Evolutionary conservation across 805 yeast species (phyloP).

Genomic region (Kazachstania viticola): DNA sequence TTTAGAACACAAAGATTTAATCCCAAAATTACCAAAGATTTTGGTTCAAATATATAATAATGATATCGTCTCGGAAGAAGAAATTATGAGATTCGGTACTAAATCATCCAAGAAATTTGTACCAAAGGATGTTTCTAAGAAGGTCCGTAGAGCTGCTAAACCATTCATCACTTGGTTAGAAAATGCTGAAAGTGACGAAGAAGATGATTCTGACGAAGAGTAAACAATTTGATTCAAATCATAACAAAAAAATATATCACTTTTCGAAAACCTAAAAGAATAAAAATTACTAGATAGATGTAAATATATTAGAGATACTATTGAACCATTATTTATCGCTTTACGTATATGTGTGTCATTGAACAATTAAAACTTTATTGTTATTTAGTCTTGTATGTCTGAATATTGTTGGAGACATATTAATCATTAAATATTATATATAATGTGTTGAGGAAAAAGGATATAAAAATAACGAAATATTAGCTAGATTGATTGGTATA

Average conservation of each 20-base stretch:
- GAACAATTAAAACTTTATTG: no score
- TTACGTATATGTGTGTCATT: no score
- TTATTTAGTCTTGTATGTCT: no score
- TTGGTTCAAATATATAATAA: conserved; percentile 70
- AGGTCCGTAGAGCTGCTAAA: conserved; percentile 91
- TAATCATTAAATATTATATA: no score
- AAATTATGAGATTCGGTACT: conserved; percentile 72
- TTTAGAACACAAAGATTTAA: conserved; percentile 59
- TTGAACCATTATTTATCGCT: no score
- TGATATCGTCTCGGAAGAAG: conserved; percentile 79
- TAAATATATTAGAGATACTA: not conserved
- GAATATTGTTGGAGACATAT: no score
- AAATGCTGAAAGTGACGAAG: conserved; percentile 75
- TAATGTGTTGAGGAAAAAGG: no score
- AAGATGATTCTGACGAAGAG: conserved; percentile 29
- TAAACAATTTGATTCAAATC: not conserved
- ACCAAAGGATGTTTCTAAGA: conserved; percentile 82
- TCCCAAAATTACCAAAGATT: conserved; percentile 68
- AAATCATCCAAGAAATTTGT: conserved; percentile 86
- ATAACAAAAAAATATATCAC: no score
- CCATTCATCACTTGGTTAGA: conserved; percentile 92
- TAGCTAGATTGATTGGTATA: no score
- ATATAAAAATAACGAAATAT: no score
- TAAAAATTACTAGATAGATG: not conserved
- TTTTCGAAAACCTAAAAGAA: no score